A percentile compares a stretch with the other conserved stretches of the same genome.
These are phyloP conservation scores for Schwanniomyces yamadae DNA, from an alignment of 805 yeast genomes.

Conservation along the genomic window DNA sequence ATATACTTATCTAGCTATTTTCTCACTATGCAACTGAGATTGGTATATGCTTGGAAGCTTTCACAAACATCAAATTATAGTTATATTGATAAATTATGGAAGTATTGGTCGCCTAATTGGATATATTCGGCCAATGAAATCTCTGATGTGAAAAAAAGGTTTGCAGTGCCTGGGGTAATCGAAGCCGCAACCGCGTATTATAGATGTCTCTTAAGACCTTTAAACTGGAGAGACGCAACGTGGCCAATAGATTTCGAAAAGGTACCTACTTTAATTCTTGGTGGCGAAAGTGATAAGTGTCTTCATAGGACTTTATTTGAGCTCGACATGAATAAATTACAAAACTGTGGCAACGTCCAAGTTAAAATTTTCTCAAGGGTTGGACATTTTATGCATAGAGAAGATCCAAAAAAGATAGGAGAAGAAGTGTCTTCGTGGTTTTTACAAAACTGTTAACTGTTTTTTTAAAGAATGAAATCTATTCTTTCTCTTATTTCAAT, in stretches of 20 bases:
- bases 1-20: conserved; percentile 34
- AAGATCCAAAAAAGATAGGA: conserved; percentile 31
- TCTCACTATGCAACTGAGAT: conserved; percentile 34
- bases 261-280: conserved; percentile 37
- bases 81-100: conserved; percentile 35
- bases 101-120: conserved; percentile 42
- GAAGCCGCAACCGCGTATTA: conserved; percentile 41
- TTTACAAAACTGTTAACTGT: conserved; percentile 8
- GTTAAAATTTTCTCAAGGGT: conserved; percentile 24
- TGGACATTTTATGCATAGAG: conserved; percentile 44
- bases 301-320: conserved; percentile 29
- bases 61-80: conserved; percentile 13
- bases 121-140: conserved; percentile 24
- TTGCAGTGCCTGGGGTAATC: conserved; percentile 24
- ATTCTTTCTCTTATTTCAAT: too few relatives aligned
- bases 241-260: conserved; percentile 32
- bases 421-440: conserved; percentile 29
- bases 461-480: not conserved
- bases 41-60: conserved; percentile 22
- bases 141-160: conserved; percentile 25
- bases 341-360: conserved; percentile 16
- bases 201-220: conserved; percentile 25
- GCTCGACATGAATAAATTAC: conserved; percentile 20
- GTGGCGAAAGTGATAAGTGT: conserved; percentile 42
- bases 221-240: conserved; percentile 15